A percentile compares a stretch with the other conserved stretches of the same genome.
phyloP scores from a whole-genome alignment of 352 stramenopile species.

The Phytophthora vignae region DNA sequence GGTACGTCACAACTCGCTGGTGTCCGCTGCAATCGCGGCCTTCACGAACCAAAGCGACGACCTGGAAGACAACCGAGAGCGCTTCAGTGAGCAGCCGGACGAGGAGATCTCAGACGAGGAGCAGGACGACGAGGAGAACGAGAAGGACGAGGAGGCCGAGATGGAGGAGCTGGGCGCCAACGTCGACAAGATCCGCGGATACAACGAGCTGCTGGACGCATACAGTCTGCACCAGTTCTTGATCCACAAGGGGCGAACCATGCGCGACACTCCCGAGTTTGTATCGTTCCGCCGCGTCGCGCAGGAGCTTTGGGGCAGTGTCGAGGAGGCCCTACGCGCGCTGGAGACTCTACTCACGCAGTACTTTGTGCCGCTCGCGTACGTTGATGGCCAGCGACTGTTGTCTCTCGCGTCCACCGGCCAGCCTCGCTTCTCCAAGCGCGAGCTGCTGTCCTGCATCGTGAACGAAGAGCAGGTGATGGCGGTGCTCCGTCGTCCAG shows the following conservation, averaged over 20 bases:
- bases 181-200: conserved; percentile 82
- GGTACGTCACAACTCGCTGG: conserved; percentile 21
- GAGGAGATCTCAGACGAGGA: conserved; percentile 29
- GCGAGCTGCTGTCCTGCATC: conserved; percentile 82
- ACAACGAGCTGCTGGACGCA: conserved; percentile 82
- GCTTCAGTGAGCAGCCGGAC: conserved; percentile 26
- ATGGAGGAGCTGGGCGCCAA: conserved; percentile 79
- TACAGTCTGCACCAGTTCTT: conserved; percentile 91
- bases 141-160: conserved; percentile 35
- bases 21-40: conserved; percentile 28
- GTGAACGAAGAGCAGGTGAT: conserved; percentile 90
- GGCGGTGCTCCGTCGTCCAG: conserved; percentile 66
- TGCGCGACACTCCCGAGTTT: conserved; percentile 90
- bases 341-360: conserved; percentile 78
- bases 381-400: conserved; percentile 86
- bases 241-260: conserved; percentile 85
- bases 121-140: conserved; percentile 21
- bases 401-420: conserved; percentile 76
- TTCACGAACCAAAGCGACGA: conserved; percentile 48
- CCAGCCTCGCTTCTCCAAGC: conserved; percentile 49
- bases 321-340: conserved; percentile 75
- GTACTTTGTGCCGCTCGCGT: conserved; percentile 89
- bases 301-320: conserved; percentile 84
- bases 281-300: conserved; percentile 81
- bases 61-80: conserved; percentile 10